Base-by-base conservation (phyloP, 805 yeast genomes). In the Wickerhamiella kurtzmanii region DNA sequence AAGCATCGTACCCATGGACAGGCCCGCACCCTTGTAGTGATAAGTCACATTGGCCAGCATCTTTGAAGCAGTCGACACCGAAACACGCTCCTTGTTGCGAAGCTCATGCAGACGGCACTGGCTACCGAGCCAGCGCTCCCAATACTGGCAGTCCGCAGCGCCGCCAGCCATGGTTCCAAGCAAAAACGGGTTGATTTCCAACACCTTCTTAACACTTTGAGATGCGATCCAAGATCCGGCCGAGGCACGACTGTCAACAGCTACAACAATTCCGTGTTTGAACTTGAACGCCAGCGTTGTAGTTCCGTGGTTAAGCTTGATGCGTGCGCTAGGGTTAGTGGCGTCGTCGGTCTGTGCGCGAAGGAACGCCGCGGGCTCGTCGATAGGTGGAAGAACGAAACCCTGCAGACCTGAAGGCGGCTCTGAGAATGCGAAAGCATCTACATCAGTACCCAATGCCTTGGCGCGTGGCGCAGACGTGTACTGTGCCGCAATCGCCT, bases 121-220 rank as follows among this genome's bases (percentile, higher is more conserved):
- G 16, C 95, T 72, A 52, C 98, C 98, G 50, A 92, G 74, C 97
- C 97, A 92, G 35, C 96, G 85, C 69, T 92, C 97, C 98, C 98
- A 92, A 67, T 73, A 92, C 66, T 92, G 98, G 73, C 98, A 92
- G 68, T 92, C 98, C 28, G 97, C 97, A 44, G 98, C 98, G 71
- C 97, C 97, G 68, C 98, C 98, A 32, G 98, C 98, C 96, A 92
- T 80, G 18, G 98, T 92, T 54, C 98, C 98, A 58, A 92, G 73
- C 53, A 92, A 68, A 64, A 84, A 82, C 46, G 96, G 96, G 66
- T 92, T 92, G 68, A 92, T 92, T 66, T 89, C 89, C 59, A 92
- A 87, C 47, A 92, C 98, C 67, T 92, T 92, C 67, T 89, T 89
- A 53, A 92, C 98, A 2, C 96, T 87, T 64, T 88, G 96, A 15